Conservation (phyloP, 345 rosid species). For the Turnera subulata region DNA sequence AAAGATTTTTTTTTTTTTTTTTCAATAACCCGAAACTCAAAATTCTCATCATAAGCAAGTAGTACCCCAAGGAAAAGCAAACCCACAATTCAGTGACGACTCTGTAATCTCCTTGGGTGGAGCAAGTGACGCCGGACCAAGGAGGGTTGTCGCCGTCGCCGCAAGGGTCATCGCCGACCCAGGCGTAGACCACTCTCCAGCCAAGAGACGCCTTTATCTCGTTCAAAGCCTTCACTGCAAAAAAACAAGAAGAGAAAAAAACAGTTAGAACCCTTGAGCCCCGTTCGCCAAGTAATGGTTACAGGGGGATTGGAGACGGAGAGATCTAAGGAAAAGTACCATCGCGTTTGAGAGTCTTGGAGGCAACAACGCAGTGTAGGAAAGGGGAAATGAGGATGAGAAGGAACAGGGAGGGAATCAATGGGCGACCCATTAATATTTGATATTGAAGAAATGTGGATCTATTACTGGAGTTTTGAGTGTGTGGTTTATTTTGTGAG, state of each 20-base stretch:
- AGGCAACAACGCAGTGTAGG: constrained; percentile 26
- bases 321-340: constrained; percentile 14
- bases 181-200: constrained; percentile 94
- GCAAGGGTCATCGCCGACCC: constrained; percentile 98
- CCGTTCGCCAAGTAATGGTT: too few species aligned
- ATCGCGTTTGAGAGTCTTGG: constrained; percentile 62
- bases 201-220: constrained; percentile 96
- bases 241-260: constrained; percentile 1
- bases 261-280: background rate
- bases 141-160: constrained; percentile 85
- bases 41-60: background rate
- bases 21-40: background rate
- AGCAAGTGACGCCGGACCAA: constrained; percentile 96
- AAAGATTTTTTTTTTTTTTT: background rate
- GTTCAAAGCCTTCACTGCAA: constrained; percentile 86
- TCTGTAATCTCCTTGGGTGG: constrained; percentile 79
- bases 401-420: background rate
- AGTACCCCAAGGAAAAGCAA: background rate
- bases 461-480: too few species aligned
- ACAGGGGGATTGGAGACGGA: background rate
- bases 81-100: constrained; percentile 81
- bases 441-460: too few species aligned
- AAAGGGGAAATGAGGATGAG: constrained; percentile 29
- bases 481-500: too few species aligned
- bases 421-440: too few species aligned